A percentile compares a stretch with the other conserved stretches of the same genome.
Conservation (phyloP, 2,329 filamentous ascomycete genomes). For the Colletotrichum sp. region DNA sequence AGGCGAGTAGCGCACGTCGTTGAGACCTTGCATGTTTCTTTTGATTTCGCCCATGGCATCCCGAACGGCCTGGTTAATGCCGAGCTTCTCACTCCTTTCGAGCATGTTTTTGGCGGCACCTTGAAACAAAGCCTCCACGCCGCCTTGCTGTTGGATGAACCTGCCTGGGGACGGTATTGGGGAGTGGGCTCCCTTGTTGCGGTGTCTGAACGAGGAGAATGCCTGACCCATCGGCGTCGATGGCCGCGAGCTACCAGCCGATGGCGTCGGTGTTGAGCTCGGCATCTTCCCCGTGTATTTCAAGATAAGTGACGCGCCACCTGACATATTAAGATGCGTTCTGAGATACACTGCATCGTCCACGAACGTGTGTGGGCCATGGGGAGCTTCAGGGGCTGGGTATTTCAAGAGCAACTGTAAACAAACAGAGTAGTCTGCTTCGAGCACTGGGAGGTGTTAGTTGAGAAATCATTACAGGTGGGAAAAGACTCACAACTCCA, state of each 20-base stretch:
- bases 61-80: conserved; percentile 81
- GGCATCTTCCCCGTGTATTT: conserved; percentile 72
- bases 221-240: conserved; percentile 23
- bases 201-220: conserved; percentile 40
- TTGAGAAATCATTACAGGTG: background rate
- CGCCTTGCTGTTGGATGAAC: conserved; percentile 59
- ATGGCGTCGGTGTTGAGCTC: conserved; percentile 26
- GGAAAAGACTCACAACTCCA: conserved; percentile 73
- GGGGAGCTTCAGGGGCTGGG: conserved; percentile 65
- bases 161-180: conserved; percentile 52
- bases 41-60: conserved; percentile 81
- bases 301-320: conserved; percentile 68
- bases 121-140: conserved; percentile 75
- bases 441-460: conserved; percentile 63
- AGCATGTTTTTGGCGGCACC: conserved; percentile 78
- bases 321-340: conserved; percentile 65
- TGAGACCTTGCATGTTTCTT: conserved; percentile 74
- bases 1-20: conserved; percentile 55
- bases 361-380: conserved; percentile 80
- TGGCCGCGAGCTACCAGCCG: conserved; percentile 15
- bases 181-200: conserved; percentile 45
- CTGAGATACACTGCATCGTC: conserved; percentile 81
- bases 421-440: conserved; percentile 86
- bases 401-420: conserved; percentile 86
- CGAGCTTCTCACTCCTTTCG: conserved; percentile 75